Base-by-base conservation (phyloP, 2,329 filamentous ascomycete genomes). In the Ophiobolus disseminans region DNA sequence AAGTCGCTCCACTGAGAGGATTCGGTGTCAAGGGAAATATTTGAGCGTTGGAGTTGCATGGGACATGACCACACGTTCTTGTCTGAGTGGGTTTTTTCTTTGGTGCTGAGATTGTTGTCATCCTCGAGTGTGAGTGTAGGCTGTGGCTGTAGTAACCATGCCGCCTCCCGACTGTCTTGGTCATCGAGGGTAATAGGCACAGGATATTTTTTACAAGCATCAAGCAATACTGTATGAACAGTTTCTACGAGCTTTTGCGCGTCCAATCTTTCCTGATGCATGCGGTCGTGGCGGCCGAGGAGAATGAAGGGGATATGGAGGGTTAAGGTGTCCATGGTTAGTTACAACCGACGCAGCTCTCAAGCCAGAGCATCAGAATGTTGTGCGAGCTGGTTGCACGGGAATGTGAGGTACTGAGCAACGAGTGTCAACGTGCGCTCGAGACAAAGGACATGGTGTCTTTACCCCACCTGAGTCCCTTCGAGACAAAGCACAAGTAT, bases 301-400 rank as follows among this genome's bases (percentile, higher is more conserved):
- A 57, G 39, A 40, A 47, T 21, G 44, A 53, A 46, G 14, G 44
- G 44, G 21, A 55, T 50, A 22, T 43, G 35, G 8, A 59, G 21
- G 3, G 41, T 35, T 9, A 51, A 32, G 8, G 32, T 45, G 9
- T 23, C 22, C 32, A 34, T 42, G 40, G n/a, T n/a, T n/a, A n/a
- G n/a, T n/a, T n/a, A n/a, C n/a, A n/a, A n/a, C n/a, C n/a, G n/a
- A n/a, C n/a, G n/a, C n/a, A n/a, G n/a, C n/a, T n/a, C n/a, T n/a
- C n/a, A n/a, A n/a, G n/a, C n/a, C n/a, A n/a, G n/a, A n/a, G n/a
- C n/a, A n/a, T n/a, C n/a, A n/a, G n/a, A n/a, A n/a, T n/a, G n/a
- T n/a, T n/a, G n/a, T n/a, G n/a, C n/a, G n/a, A n/a, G n/a, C n/a
- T n/a, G n/a, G n/a, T n/a, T n/a, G n/a, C n/a, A n/a, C n/a, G n/a